These are phyloP conservation scores for Nidularia pulvinata DNA, from an alignment of 768 basidiomycete species.

Conservation along the genomic window DNA sequence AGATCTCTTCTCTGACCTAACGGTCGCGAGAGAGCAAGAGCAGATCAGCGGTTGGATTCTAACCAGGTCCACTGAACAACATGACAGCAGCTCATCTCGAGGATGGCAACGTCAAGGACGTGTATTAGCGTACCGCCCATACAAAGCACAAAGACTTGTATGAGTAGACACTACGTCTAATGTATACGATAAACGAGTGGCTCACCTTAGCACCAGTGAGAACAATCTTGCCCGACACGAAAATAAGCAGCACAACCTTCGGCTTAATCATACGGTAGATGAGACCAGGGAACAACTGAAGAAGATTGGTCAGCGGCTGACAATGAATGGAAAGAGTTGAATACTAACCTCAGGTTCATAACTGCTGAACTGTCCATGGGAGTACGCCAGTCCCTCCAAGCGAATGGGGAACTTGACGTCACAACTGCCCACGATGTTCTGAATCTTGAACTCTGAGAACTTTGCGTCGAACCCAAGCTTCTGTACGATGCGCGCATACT, in stretches of 20 bases:
- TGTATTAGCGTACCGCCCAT: too few species aligned
- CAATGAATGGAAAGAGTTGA: not conserved
- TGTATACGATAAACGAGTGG: conserved; percentile 13
- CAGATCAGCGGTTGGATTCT: conserved; percentile 50
- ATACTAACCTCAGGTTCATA: conserved; percentile 93
- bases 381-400: conserved; percentile 95
- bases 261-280: conserved; percentile 99
- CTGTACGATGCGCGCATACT: conserved; percentile 99
- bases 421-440: conserved; percentile 98
- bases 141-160: too few species aligned
- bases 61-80: conserved; percentile 37
- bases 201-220: conserved; percentile 98
- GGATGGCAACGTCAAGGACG: too few species aligned
- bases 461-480: conserved; percentile 99
- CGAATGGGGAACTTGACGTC: conserved; percentile 99
- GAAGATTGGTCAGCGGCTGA: conserved; percentile 5
- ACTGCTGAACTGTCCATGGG: conserved; percentile 96
- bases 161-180: too few species aligned
- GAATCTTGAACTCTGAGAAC: conserved; percentile 99
- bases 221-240: conserved; percentile 99
- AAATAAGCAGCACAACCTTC: conserved; percentile 97
- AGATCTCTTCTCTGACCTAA: conserved; percentile 98
- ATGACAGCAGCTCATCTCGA: too few species aligned
- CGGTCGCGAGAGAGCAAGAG: conserved; percentile 27
- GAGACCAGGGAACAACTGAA: conserved; percentile 94